A percentile compares a stretch with the other conserved stretches of the same genome.
Evolutionary conservation across 2,329 filamentous ascomycete species (phyloP).

Genomic region (Bipolaris gigantea): DNA sequence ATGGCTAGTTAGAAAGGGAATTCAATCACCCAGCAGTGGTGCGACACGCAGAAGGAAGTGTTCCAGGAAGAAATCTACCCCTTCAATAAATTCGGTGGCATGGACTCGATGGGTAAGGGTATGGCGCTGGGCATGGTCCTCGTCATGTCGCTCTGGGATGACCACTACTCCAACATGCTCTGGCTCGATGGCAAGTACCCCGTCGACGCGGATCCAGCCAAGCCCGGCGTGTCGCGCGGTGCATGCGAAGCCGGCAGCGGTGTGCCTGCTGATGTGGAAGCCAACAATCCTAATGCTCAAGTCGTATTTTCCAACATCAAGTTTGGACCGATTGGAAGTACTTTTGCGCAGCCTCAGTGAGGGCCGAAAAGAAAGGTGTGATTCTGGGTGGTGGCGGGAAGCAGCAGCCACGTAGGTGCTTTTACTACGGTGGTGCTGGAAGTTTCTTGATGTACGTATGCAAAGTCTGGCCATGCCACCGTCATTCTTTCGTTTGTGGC

Average conservation of each 20-base stretch:
- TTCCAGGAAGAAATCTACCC: constrained; percentile 56
- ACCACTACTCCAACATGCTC: constrained; percentile 69
- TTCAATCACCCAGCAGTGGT: constrained; percentile 63
- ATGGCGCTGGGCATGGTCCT: constrained; percentile 64
- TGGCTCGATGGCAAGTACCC: constrained; percentile 74
- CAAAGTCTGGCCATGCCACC: too few relatives aligned
- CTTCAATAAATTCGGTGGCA: constrained; percentile 60
- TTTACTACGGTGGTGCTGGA: too few relatives aligned
- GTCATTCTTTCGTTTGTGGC: too few relatives aligned
- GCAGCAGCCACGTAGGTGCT: too few relatives aligned
- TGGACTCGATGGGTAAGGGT: constrained; percentile 58
- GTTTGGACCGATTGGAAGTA: constrained; percentile 46
- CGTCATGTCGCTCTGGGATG: constrained; percentile 65
- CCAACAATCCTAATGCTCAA: constrained; percentile 35
- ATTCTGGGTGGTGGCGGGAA: too few relatives aligned
- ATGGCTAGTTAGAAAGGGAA: constrained; percentile 35
- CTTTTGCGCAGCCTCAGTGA: constrained; percentile 39
- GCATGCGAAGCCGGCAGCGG: constrained; percentile 43
- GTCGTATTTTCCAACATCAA: constrained; percentile 48
- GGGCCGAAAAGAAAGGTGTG: not conserved
- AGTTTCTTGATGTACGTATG: too few relatives aligned
- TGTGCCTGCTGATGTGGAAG: constrained; percentile 43
- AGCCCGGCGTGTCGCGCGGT: constrained; percentile 42
- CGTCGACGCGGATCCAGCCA: constrained; percentile 39
- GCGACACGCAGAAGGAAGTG: constrained; percentile 57